These are phyloP conservation scores for Sugiyamaella marilandica DNA, from an alignment of 805 yeast genomes.

Conservation along the genomic window DNA sequence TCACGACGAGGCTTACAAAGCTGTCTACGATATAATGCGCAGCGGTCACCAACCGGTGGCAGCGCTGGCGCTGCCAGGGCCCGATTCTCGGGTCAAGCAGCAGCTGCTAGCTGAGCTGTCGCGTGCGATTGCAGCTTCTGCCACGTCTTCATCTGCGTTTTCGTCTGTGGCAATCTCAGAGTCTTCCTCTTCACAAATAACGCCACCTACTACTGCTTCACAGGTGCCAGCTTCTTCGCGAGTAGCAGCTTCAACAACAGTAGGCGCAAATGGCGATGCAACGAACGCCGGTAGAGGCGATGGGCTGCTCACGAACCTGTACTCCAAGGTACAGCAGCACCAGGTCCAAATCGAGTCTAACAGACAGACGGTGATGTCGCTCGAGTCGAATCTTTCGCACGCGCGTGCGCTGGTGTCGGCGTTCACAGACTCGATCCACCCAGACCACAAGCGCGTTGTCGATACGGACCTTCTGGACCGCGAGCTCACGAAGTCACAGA, in stretches of 20 bases:
- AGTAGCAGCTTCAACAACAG: background rate
- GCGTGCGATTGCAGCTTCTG: background rate
- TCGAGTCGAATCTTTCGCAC: conserved; percentile 30
- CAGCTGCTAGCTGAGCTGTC: conserved; percentile 18
- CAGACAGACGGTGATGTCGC: conserved; percentile 30
- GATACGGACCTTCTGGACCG: conserved; percentile 31
- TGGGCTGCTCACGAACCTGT: conserved; percentile 17
- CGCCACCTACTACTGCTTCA: background rate
- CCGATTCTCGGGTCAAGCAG: conserved; percentile 21
- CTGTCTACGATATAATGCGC: conserved; percentile 17
- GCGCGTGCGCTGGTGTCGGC: conserved; percentile 33
- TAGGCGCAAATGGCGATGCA: background rate
- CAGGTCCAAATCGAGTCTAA: conserved; percentile 34
- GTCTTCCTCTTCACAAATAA: background rate
- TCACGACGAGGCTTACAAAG: conserved; percentile 24
- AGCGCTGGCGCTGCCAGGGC: conserved; percentile 18
- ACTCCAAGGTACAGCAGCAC: conserved; percentile 32
- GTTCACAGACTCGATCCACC: conserved; percentile 30
- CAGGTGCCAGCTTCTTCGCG: background rate
- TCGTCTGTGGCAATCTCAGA: too few relatives aligned
- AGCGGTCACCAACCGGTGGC: background rate
- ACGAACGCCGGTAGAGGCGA: background rate
- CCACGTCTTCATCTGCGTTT: too few relatives aligned
- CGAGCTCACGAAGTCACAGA: conserved; percentile 38
- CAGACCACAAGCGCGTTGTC: conserved; percentile 27